Percentiles rank a stretch among this genome's conserved stretches.
Conservation (phyloP, 495 filamentous ascomycete species). For the Polyplosphaeria fusca region DNA sequence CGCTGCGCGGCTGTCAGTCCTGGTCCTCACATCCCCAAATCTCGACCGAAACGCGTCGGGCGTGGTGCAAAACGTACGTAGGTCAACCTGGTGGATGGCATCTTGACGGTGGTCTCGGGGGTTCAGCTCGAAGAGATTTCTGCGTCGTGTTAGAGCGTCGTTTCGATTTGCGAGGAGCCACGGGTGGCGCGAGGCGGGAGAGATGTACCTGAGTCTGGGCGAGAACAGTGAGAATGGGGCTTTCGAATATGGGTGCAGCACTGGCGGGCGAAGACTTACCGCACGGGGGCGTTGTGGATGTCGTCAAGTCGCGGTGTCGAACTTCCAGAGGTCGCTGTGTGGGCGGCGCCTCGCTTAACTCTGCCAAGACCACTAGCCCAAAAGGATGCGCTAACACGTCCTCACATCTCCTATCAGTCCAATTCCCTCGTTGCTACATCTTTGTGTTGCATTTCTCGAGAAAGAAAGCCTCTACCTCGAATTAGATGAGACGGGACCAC, state of each 20-base stretch:
- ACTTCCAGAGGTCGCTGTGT: no score
- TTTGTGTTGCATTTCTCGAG: no score
- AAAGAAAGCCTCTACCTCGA: no score
- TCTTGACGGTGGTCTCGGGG: constrained; percentile 20
- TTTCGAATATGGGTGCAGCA: neutral
- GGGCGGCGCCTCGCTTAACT: no score
- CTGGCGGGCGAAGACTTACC: constrained; percentile 11
- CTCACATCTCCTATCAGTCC: no score
- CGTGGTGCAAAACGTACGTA: constrained; percentile 33
- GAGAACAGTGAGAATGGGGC: neutral
- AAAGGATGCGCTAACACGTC: no score
- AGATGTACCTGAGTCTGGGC: constrained; percentile 19
- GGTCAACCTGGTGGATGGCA: constrained; percentile 32
- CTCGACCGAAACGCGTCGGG: neutral
- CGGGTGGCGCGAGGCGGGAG: neutral
- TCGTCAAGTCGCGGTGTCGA: constrained; percentile 4
- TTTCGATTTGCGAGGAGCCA: neutral
- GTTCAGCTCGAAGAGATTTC: constrained; percentile 15
- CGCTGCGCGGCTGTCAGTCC: constrained; percentile 43
- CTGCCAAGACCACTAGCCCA: no score
- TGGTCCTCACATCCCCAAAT: constrained; percentile 2
- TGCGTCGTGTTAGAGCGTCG: constrained; percentile 10
- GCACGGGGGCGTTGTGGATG: constrained; percentile 9
- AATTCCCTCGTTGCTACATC: no score
- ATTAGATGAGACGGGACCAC: no score